Percentiles rank a stretch among this genome's conserved stretches.
Evolutionary conservation across 306 rosid species (phyloP).

Genomic region (Biancaea sappan): DNA sequence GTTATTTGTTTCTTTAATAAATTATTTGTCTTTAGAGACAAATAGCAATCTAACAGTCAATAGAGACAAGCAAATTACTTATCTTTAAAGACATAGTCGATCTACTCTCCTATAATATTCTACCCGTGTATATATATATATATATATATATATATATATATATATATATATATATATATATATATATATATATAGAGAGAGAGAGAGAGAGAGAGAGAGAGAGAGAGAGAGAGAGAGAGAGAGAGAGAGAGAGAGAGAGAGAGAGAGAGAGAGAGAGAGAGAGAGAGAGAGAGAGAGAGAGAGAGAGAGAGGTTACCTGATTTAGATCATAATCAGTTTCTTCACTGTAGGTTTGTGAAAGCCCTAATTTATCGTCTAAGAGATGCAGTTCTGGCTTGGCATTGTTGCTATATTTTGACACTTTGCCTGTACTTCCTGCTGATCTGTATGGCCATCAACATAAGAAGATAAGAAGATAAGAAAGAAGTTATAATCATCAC

Average conservation of each 20-base stretch:
- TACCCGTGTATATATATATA: too few relatives aligned
- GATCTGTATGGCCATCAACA: constrained; percentile 24
- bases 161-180: not conserved
- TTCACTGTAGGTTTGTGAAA: constrained; percentile 44
- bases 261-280: not conserved
- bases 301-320: constrained; percentile 26
- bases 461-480: not conserved
- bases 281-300: not conserved
- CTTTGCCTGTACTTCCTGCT: not conserved
- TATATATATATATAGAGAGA: not conserved
- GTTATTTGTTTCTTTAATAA: too few relatives aligned
- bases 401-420: constrained; percentile 4
- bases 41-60: too few relatives aligned
- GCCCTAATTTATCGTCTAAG: constrained; percentile 13
- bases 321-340: constrained; percentile 40
- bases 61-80: too few relatives aligned
- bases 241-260: not conserved
- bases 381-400: constrained; percentile 16
- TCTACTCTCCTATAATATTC: too few relatives aligned
- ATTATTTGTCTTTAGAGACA: too few relatives aligned
- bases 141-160: too few relatives aligned
- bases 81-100: too few relatives aligned
- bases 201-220: not conserved
- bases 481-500: too few relatives aligned
- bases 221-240: not conserved